Conservation (phyloP, 1,284 basidiomycete species). For the Nidula niveotomentosa region DNA sequence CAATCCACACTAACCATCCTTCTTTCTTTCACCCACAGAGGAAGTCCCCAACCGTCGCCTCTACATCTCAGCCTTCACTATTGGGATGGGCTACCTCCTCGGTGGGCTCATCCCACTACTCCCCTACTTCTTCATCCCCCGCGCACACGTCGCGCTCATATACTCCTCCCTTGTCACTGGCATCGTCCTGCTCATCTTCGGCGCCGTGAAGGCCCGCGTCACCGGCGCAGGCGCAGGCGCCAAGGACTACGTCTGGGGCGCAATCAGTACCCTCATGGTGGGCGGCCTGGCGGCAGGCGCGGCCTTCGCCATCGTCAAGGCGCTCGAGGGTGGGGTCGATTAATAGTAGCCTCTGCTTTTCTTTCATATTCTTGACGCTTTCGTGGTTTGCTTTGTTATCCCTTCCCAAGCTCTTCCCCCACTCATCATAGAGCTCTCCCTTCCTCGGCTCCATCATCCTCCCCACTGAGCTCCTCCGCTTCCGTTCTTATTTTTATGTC, state of each 20-base stretch:
- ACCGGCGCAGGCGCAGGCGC: constrained; percentile 74
- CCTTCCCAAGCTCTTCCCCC: too few species aligned
- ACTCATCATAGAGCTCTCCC: too few species aligned
- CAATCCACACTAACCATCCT: too few species aligned
- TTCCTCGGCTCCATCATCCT: too few species aligned
- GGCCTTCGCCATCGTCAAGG: constrained; percentile 83
- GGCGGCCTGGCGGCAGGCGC: constrained; percentile 90
- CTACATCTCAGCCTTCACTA: constrained; percentile 90
- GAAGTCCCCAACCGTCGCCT: constrained; percentile 70
- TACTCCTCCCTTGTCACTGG: constrained; percentile 82
- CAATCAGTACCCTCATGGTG: constrained; percentile 85
- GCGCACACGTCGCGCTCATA: constrained; percentile 65
- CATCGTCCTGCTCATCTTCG: constrained; percentile 85
- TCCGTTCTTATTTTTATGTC: too few species aligned
- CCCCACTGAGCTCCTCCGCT: too few species aligned
- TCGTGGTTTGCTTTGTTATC: too few species aligned
- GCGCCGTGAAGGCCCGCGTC: constrained; percentile 86
- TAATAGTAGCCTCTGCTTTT: too few species aligned
- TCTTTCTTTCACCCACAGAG: constrained; percentile 64
- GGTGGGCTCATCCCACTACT: constrained; percentile 88
- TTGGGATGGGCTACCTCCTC: constrained; percentile 84
- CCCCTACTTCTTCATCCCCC: constrained; percentile 87
- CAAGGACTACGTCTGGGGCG: constrained; percentile 80
- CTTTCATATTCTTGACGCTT: too few species aligned
- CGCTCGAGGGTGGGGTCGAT: constrained; percentile 63